Conservation (phyloP, 192 early-diverging fungal genomes). For the Rhizophagus clarus region DNA sequence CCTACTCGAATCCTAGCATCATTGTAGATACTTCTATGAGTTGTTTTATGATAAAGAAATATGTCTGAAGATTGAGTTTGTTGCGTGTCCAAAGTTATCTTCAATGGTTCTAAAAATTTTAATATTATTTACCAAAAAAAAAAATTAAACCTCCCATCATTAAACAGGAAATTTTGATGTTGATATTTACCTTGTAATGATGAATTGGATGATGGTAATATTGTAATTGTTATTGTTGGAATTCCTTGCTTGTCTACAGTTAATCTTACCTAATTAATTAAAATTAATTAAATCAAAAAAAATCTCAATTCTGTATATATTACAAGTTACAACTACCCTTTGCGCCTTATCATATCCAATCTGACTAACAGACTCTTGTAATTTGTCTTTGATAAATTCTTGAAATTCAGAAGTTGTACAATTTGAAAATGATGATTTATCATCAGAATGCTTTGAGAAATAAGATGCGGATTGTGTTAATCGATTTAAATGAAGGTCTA, state of each 20-base stretch:
- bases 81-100: conserved; percentile 46
- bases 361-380: not conserved
- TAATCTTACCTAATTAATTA: conserved; percentile 19
- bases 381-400: not conserved
- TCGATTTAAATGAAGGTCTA: conserved; percentile 13
- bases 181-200: not conserved
- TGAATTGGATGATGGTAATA: not conserved
- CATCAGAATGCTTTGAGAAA: not conserved
- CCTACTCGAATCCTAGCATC: conserved; percentile 43
- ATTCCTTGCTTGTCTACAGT: conserved; percentile 1
- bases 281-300: not conserved
- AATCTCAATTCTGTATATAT: not conserved
- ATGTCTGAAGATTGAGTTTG: conserved; percentile 34
- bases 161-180: not conserved
- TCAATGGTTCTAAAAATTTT: not conserved
- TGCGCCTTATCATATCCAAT: not conserved
- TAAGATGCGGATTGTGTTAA: not conserved
- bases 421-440: not conserved
- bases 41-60: conserved; percentile 59
- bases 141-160: not conserved
- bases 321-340: not conserved
- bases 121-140: no score
- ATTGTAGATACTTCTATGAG: conserved; percentile 50
- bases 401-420: not conserved
- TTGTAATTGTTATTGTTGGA: not conserved